These are phyloP conservation scores for Lactarius trivialis DNA, from an alignment of 768 basidiomycete species.

Conservation along the genomic window DNA sequence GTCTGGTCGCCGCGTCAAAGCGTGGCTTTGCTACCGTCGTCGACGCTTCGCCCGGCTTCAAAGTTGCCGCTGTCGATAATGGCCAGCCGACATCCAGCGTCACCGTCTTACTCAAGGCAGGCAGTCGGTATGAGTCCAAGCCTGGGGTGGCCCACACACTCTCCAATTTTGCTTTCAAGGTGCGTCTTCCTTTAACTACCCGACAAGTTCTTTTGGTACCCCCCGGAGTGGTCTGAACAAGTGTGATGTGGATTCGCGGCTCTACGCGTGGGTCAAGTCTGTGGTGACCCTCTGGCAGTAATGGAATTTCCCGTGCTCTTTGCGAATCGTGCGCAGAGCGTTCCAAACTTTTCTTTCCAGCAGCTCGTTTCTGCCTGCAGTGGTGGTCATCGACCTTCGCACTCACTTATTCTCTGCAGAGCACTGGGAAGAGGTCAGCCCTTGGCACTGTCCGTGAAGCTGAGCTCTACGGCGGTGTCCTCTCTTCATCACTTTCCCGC, in stretches of 20 bases:
- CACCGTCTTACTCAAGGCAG: conserved; percentile 89
- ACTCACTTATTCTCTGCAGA: conserved; percentile 41
- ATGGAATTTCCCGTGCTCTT: not conserved
- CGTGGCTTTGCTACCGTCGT: conserved; percentile 80
- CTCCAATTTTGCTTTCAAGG: conserved; percentile 99
- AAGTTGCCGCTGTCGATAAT: conserved; percentile 78
- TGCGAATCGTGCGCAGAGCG: not conserved
- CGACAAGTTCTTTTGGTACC: not conserved
- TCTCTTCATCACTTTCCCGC: conserved; percentile 76
- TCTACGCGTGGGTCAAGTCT: not conserved
- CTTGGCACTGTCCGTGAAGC: conserved; percentile 87
- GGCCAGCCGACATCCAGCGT: conserved; percentile 80
- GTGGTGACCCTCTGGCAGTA: not conserved
- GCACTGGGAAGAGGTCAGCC: conserved; percentile 78
- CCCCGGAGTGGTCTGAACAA: not conserved
- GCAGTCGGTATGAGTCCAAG: conserved; percentile 80
- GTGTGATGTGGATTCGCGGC: not conserved
- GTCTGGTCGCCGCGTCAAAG: conserved; percentile 11
- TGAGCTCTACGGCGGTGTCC: conserved; percentile 88
- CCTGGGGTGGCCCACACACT: conserved; percentile 89
- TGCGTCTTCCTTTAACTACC: conserved; percentile 33
- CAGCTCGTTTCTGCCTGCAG: not conserved
- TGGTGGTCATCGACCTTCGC: not conserved
- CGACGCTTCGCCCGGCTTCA: conserved; percentile 65
- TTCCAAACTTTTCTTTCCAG: not conserved